phyloP scores from a whole-genome alignment of 1,284 basidiomycete species.

The Somion occarium region DNA sequence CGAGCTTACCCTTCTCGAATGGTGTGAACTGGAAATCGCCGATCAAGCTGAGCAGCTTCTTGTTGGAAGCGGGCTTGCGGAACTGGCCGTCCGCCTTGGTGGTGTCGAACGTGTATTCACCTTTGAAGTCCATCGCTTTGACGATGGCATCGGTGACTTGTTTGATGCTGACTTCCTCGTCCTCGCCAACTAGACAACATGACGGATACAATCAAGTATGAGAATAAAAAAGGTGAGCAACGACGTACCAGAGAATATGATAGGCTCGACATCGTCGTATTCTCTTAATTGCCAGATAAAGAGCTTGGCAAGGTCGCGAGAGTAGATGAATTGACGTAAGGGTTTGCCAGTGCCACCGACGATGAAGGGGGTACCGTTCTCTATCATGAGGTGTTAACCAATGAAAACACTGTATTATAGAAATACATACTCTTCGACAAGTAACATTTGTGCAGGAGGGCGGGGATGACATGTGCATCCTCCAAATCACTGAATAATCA shows the following conservation, averaged over 20 bases:
- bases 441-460: constrained; percentile 84
- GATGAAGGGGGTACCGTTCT: constrained; percentile 76
- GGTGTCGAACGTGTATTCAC: constrained; percentile 70
- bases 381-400: constrained; percentile 33
- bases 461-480: constrained; percentile 87
- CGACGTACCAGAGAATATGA: constrained; percentile 80
- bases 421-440: constrained; percentile 70
- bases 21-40: constrained; percentile 83
- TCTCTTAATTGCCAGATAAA: constrained; percentile 90
- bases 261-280: constrained; percentile 84
- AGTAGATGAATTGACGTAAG: constrained; percentile 90
- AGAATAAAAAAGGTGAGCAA: constrained; percentile 1
- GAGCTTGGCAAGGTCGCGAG: constrained; percentile 85
- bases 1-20: constrained; percentile 61
- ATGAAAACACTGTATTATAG: background rate
- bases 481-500: constrained; percentile 66
- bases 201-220: background rate
- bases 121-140: constrained; percentile 69
- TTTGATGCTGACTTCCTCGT: constrained; percentile 87
- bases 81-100: constrained; percentile 80
- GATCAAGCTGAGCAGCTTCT: constrained; percentile 67
- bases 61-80: constrained; percentile 92
- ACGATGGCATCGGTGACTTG: constrained; percentile 82
- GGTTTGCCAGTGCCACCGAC: constrained; percentile 86
- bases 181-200: constrained; percentile 63